phyloP scores from a whole-genome alignment of 75 land plant species.

The Sequoiadendron giganteum region DNA sequence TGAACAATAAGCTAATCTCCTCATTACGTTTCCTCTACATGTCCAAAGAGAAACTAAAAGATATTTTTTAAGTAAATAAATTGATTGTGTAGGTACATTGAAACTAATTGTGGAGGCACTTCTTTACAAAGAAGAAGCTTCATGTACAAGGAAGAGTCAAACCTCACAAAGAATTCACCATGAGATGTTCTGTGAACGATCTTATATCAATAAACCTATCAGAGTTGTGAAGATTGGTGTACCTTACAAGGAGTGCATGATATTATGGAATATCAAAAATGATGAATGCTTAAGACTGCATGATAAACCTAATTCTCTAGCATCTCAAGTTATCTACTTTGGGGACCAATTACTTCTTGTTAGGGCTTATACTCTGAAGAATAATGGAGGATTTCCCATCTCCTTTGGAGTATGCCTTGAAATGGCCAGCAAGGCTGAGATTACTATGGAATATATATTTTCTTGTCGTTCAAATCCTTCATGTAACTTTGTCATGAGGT shows the following conservation, averaged over 20 bases:
- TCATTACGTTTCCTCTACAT: constrained; percentile 47
- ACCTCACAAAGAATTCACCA: neutral
- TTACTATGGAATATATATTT: neutral
- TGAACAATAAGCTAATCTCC: constrained; percentile 26
- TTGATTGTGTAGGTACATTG: constrained; percentile 35
- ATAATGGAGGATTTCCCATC: neutral
- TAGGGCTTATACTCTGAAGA: neutral
- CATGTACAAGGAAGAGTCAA: constrained; percentile 18
- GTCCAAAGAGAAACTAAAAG: constrained; percentile 34
- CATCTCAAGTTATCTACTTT: neutral
- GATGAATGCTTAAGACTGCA: constrained; percentile 19
- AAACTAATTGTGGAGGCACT: constrained; percentile 42
- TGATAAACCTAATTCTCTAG: neutral
- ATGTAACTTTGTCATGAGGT: neutral
- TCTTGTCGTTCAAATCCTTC: neutral
- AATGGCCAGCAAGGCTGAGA: neutral
- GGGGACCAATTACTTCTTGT: neutral
- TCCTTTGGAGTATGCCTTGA: neutral
- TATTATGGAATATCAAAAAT: constrained; percentile 38
- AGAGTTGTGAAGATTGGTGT: constrained; percentile 37
- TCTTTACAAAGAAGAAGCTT: constrained; percentile 43
- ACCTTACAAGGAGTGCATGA: constrained; percentile 39
- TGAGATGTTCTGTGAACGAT: constrained; percentile 23
- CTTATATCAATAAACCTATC: constrained; percentile 46
- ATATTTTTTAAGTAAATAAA: constrained; percentile 23